Evolutionary conservation across 2,329 filamentous ascomycete genomes (phyloP).

Genomic region (Rhynchosporium agropyri): DNA sequence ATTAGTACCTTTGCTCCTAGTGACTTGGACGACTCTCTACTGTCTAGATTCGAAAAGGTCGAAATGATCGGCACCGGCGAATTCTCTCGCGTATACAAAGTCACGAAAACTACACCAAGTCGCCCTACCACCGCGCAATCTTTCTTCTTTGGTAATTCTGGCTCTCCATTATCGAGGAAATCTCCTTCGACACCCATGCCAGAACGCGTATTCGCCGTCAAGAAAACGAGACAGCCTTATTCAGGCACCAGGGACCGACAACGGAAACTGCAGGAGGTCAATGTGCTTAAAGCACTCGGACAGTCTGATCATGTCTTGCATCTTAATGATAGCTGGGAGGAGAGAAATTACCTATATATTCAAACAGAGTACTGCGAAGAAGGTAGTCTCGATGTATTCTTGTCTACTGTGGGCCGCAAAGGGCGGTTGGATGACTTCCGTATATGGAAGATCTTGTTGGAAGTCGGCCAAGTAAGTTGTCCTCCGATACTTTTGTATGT

Average conservation of each 20-base stretch:
- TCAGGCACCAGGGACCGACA: conserved; percentile 79
- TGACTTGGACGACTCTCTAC: conserved; percentile 75
- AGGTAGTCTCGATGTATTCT: conserved; percentile 84
- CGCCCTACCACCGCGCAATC: conserved; percentile 47
- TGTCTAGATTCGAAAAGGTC: conserved; percentile 77
- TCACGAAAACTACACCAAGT: conserved; percentile 52
- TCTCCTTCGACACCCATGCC: conserved; percentile 57
- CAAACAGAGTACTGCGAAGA: conserved; percentile 97
- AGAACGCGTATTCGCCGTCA: conserved; percentile 81
- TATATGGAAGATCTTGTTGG: conserved; percentile 96
- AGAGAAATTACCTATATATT: conserved; percentile 84
- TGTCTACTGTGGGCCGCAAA: conserved; percentile 78
- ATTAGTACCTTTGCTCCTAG: conserved; percentile 70
- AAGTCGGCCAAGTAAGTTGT: conserved; percentile 73
- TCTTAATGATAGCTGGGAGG: conserved; percentile 86
- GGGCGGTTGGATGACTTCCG: conserved; percentile 93
- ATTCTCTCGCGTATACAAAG: conserved; percentile 90
- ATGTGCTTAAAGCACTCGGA: conserved; percentile 73
- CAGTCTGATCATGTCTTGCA: conserved; percentile 84
- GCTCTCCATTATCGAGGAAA: conserved; percentile 51
- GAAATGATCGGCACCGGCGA: conserved; percentile 84
- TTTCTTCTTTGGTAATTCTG: conserved; percentile 45
- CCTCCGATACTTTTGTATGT: conserved; percentile 1
- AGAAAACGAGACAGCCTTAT: conserved; percentile 85
- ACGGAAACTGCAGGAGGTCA: conserved; percentile 81